Conservation (phyloP, 495 filamentous ascomycete species). For the Lentithecium fluviatile region DNA sequence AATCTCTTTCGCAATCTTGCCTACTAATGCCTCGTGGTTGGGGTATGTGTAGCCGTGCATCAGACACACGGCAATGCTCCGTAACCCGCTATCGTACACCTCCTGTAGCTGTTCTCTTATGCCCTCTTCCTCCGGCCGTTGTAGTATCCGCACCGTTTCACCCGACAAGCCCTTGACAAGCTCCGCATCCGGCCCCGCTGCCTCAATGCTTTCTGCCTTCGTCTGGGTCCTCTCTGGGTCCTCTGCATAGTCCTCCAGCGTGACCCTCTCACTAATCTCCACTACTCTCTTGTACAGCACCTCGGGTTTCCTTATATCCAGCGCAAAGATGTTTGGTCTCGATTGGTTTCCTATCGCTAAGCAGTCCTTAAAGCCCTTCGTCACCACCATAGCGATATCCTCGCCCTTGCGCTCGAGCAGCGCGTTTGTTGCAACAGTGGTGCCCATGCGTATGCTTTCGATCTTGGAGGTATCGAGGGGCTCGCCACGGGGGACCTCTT, state of each 20-base stretch:
- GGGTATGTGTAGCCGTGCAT: conserved; percentile 84
- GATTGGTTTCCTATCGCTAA: conserved; percentile 63
- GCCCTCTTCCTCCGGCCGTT: conserved; percentile 53
- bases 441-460: conserved; percentile 54
- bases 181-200: conserved; percentile 50
- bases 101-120: conserved; percentile 57
- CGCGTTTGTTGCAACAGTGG: conserved; percentile 51
- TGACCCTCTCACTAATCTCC: conserved; percentile 50
- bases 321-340: conserved; percentile 49
- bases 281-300: conserved; percentile 49
- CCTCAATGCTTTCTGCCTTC: conserved; percentile 49
- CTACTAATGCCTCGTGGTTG: conserved; percentile 68
- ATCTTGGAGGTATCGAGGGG: conserved; percentile 82
- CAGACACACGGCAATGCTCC: conserved; percentile 72
- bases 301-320: conserved; percentile 49
- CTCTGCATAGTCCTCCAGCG: conserved; percentile 84
- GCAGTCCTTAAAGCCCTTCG: conserved; percentile 90
- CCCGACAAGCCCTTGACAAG: conserved; percentile 66
- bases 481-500: conserved; percentile 75
- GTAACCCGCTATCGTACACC: conserved; percentile 61
- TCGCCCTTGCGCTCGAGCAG: conserved; percentile 93
- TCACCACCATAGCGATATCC: conserved; percentile 84
- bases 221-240: conserved; percentile 63
- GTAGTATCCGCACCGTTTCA: conserved; percentile 67
- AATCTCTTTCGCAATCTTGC: conserved; percentile 65